Evolutionary conservation across 306 rosid genomes (phyloP).

Genomic region (Echinosophora koreensis): DNA sequence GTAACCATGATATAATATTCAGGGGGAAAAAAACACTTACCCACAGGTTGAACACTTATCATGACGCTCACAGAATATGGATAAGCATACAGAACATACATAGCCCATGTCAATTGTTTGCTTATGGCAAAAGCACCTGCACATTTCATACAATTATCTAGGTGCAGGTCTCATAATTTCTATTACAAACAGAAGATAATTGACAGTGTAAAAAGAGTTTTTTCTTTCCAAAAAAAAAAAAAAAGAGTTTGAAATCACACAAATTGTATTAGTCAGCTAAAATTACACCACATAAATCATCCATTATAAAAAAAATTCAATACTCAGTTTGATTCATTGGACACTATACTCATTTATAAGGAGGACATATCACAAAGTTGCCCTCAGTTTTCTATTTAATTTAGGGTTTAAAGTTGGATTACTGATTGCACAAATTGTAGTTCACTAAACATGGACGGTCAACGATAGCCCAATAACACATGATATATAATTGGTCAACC

Average conservation of each 20-base stretch:
- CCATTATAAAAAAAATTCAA: conserved; percentile 13
- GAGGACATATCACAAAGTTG: not conserved
- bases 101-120: conserved; percentile 96
- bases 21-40: conserved; percentile 60
- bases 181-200: conserved; percentile 34
- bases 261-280: conserved; percentile 13
- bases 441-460: conserved; percentile 4
- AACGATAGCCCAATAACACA: conserved; percentile 7
- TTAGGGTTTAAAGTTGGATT: conserved; percentile 23
- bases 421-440: not conserved
- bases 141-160: conserved; percentile 46
- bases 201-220: not conserved
- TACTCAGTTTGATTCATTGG: conserved; percentile 22
- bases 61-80: conserved; percentile 97
- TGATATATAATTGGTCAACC: conserved; percentile 5
- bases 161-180: conserved; percentile 10
- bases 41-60: conserved; percentile 98
- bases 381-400: conserved; percentile 19
- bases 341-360: conserved; percentile 1
- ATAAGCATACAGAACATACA: conserved; percentile 94
- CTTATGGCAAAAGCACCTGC: conserved; percentile 99
- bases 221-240: too few species aligned
- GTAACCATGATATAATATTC: conserved; percentile 19
- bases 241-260: conserved; percentile 10
- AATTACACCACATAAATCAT: conserved; percentile 20